Evolutionary conservation across 208 protist species (phyloP), one percentile per base, ranked within the genome.

Genomic region (Borovskyia barvae): DNA sequence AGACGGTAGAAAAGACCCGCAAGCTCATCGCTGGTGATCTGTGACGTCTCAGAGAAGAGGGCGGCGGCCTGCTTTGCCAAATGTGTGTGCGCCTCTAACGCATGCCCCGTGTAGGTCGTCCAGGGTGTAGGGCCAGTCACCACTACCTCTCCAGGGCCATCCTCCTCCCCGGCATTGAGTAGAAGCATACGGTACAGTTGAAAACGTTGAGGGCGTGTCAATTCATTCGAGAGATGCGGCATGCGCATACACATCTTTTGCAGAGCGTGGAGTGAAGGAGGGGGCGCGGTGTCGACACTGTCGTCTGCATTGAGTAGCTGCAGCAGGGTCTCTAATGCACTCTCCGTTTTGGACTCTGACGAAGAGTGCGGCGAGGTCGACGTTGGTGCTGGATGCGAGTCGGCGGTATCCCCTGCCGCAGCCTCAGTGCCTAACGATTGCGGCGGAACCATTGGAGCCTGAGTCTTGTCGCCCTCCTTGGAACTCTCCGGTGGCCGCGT

Each of bases 161-260:
- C 32, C 26, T 52, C 32, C 14, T 39, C 35, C 20, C 29, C 49
- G 53, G 46, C 54, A 22, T 79, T 65, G 1, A 88, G 49, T 8
- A 90, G 73, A 28, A 93, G 66, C n/a, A 72, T 48, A 25, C 42
- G 20, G 63, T 93, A 93, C 14, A 90, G 65, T 43, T 72, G 74
- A 24, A 62, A 75, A 0, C 82, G 80, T 28, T 63, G 66, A 15
- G 53, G 39, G 1, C 73, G 72, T 11, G 51, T 77, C 22, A 90
- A 58, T 7, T 60, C 40, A 7, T 33, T 46, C 14, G 81, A 82
- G 26, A 93, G 67, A 3, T 80, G 51, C 9, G 80, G 86, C n/a
- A 88, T 41, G 28, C 62, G 63, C 50, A 84, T 75, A 55, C 82
- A 93, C 24, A 63, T 65, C 53, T 77, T 72, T 41, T 85, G 82